Percentiles rank a stretch among this genome's conserved stretches.
phyloP scores from a whole-genome alignment of 2,329 filamentous ascomycete species.

The Ascochyta pisi region DNA sequence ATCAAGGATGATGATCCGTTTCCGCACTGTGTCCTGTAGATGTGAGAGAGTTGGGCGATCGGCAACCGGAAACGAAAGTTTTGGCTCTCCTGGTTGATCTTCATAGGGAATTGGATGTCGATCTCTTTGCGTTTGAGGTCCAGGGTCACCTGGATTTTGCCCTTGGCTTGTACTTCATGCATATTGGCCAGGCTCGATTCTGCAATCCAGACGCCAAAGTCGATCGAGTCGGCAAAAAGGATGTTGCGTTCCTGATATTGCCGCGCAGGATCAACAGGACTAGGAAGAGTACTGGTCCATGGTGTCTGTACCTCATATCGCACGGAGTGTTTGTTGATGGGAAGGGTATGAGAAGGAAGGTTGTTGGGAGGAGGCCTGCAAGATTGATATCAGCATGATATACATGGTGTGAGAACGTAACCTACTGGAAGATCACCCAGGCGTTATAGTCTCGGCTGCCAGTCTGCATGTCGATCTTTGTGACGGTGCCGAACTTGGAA shows the following conservation, averaged over 20 bases:
- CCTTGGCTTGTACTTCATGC: conserved; percentile 51
- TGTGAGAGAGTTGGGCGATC: conserved; percentile 53
- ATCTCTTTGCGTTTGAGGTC: conserved; percentile 55
- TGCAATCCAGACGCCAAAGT: conserved; percentile 67
- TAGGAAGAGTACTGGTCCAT: conserved; percentile 20
- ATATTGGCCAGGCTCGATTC: conserved; percentile 66
- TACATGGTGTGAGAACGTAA: background rate
- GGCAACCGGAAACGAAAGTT: conserved; percentile 55
- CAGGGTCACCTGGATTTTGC: conserved; percentile 47
- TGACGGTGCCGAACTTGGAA: conserved; percentile 34
- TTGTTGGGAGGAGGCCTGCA: conserved; percentile 24
- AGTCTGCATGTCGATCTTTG: conserved; percentile 37
- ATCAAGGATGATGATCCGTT: conserved; percentile 24
- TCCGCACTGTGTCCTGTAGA: conserved; percentile 39
- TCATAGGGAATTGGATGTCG: conserved; percentile 54
- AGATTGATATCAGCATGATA: background rate
- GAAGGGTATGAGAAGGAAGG: conserved; percentile 16
- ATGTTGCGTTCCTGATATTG: conserved; percentile 36
- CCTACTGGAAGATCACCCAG: conserved; percentile 36
- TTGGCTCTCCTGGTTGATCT: conserved; percentile 17
- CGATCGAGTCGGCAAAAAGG: conserved; percentile 54
- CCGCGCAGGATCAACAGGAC: conserved; percentile 32
- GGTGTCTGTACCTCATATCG: conserved; percentile 12
- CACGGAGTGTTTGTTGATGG: conserved; percentile 10
- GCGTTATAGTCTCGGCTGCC: conserved; percentile 20